Evolutionary conservation across 805 yeast genomes (phyloP).

Genomic region (Priceomyces castillae): DNA sequence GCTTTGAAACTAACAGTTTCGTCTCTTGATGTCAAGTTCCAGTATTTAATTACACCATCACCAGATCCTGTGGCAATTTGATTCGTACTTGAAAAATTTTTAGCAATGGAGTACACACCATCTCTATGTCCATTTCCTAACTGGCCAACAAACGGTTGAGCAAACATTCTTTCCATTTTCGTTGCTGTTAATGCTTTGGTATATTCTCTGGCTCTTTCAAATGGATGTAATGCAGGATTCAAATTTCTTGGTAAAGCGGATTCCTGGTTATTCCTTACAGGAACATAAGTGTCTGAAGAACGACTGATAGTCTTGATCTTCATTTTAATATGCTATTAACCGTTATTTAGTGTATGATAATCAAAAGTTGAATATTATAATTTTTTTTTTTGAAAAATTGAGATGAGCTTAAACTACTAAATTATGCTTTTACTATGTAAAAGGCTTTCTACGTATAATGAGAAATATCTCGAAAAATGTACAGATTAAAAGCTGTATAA

Average conservation of each 20-base stretch:
- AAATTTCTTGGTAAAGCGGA: slow-evolving; percentile 83
- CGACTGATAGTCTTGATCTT: slow-evolving; percentile 86
- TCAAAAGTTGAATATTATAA: background rate
- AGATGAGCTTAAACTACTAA: slow-evolving; percentile 1
- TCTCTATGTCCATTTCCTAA: slow-evolving; percentile 93
- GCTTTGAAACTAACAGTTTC: slow-evolving; percentile 80
- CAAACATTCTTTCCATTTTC: slow-evolving; percentile 93
- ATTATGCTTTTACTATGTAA: background rate
- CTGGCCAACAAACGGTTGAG: slow-evolving; percentile 95
- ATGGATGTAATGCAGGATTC: slow-evolving; percentile 93
- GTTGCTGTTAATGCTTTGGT: slow-evolving; percentile 94
- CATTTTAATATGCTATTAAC: slow-evolving; percentile 33
- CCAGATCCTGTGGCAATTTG: slow-evolving; percentile 90
- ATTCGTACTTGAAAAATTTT: slow-evolving; percentile 65
- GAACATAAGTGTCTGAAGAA: slow-evolving; percentile 89
- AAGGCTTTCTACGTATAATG: background rate
- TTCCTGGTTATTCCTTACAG: slow-evolving; percentile 87
- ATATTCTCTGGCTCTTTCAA: slow-evolving; percentile 95
- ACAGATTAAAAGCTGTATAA: slow-evolving; percentile 1
- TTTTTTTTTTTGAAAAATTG: slow-evolving; percentile 1
- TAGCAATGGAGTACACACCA: slow-evolving; percentile 86
- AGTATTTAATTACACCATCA: slow-evolving; percentile 90
- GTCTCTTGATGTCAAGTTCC: slow-evolving; percentile 81
- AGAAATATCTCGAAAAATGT: background rate
- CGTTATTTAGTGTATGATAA: background rate